Evolutionary conservation across 73 alveolate genomes (phyloP), one percentile per base, ranked within the genome.

Genomic region (Paramecium caudatum): DNA sequence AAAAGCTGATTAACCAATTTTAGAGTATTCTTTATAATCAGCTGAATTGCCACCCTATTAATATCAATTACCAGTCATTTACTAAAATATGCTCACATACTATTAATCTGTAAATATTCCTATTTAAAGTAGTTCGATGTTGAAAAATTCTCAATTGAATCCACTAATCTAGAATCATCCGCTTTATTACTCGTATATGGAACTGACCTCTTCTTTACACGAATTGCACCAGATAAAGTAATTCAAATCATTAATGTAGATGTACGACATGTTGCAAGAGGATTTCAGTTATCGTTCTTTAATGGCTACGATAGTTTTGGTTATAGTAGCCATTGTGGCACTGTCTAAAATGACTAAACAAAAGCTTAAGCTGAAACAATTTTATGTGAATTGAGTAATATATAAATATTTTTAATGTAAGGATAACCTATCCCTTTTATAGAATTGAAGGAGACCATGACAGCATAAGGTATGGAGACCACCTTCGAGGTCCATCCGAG

Each of bases 211-310:
- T 86, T 62, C 36, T 46, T 86, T 19, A 86, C 90, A 13, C 30
- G 90, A 19, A 86, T 86, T 10, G 87, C 93, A 25, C 93, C 93
- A 12, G 93, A 86, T 37, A 86, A 78, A 86, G 92, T 83, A 83
- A 37, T 9, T 37, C 37, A 30, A 1, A 36, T 47, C 33, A 15
- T 61, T 1, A 27, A 33, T 55, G 32, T 30, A 83, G 92, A 62
- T 74, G 21, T 86, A 86, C 15, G 93, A 86, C 65, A 86, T 86
- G 93, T 41, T 86, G 46, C 27, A 62, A 47, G 88, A 86, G 33
- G 85, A 86, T 63, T 86, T 86, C 80, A 86, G 46, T 12, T 86
- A 86, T 27, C 23, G 36, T 9, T 16, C 61, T 3, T 55, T 86
- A 9, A 63, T 78, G 16, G 80, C 55, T 25, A 62, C 93, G 65